These are phyloP conservation scores for Pelagomonas calceolata DNA, from an alignment of 108 stramenopile genomes.

Conservation along the genomic window DNA sequence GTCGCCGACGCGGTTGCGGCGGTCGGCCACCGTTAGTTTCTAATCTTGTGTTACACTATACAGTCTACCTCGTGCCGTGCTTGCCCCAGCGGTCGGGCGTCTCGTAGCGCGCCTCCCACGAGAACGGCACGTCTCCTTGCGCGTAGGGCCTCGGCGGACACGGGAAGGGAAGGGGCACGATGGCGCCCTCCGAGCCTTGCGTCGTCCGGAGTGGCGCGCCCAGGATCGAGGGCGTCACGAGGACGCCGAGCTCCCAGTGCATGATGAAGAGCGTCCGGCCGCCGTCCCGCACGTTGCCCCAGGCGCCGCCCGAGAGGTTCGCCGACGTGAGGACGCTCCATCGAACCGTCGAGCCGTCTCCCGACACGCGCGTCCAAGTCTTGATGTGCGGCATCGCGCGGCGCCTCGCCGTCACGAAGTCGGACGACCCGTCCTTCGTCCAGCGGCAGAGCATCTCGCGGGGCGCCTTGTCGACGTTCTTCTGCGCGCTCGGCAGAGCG, in stretches of 20 bases:
- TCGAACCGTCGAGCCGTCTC: slow-evolving; percentile 25
- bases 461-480: slow-evolving; percentile 37
- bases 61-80: too few relatives aligned
- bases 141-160: too few relatives aligned
- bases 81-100: too few relatives aligned
- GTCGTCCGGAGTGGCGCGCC: too few relatives aligned
- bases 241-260: slow-evolving; percentile 63
- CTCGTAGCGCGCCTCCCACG: too few relatives aligned
- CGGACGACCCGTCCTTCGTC: slow-evolving; percentile 13
- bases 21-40: too few relatives aligned
- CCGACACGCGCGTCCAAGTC: slow-evolving; percentile 21
- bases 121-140: too few relatives aligned
- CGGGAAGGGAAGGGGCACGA: too few relatives aligned
- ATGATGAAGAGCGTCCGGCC: slow-evolving; percentile 36
- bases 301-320: slow-evolving; percentile 62
- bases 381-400: slow-evolving; percentile 62
- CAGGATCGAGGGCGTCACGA: slow-evolving; percentile 5
- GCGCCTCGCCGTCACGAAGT: slow-evolving; percentile 22
- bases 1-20: too few relatives aligned
- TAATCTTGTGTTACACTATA: too few relatives aligned
- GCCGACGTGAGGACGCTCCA: slow-evolving; percentile 54
- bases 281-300: slow-evolving; percentile 51
- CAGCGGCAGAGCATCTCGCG: slow-evolving; percentile 19
- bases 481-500: slow-evolving; percentile 43
- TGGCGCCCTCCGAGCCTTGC: too few relatives aligned